These are phyloP conservation scores for Mortierella sp. DNA, from an alignment of 371 early-diverging fungal species.

Conservation along the genomic window DNA sequence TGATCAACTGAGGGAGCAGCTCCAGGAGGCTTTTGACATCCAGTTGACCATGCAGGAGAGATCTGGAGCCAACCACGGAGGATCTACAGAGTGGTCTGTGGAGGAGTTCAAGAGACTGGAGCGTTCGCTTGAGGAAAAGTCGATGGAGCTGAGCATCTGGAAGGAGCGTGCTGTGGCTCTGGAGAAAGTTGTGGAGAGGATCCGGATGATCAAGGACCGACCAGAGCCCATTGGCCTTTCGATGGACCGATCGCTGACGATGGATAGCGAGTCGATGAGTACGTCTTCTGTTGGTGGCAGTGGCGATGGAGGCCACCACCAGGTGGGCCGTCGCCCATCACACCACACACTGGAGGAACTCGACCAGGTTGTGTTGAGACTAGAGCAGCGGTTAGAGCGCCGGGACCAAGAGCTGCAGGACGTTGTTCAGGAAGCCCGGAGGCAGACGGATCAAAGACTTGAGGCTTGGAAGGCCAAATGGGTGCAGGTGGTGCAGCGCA, in stretches of 20 bases:
- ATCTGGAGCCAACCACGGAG: slow-evolving; percentile 1
- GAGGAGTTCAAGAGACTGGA: slow-evolving; percentile 31
- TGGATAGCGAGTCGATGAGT: slow-evolving; percentile 30
- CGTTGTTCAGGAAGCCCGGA: slow-evolving; percentile 47
- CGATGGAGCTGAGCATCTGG: slow-evolving; percentile 23
- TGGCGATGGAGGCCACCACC: slow-evolving; percentile 2
- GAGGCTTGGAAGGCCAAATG: slow-evolving; percentile 56
- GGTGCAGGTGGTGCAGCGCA: slow-evolving; percentile 57
- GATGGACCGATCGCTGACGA: slow-evolving; percentile 29
- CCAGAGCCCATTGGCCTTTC: slow-evolving; percentile 44
- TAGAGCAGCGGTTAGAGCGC: slow-evolving; percentile 50
- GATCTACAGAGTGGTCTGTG: slow-evolving; percentile 17
- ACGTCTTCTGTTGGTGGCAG: slow-evolving; percentile 24
- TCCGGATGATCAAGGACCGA: slow-evolving; percentile 29
- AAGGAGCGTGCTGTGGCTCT: slow-evolving; percentile 30
- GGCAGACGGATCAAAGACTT: slow-evolving; percentile 47
- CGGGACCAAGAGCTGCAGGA: slow-evolving; percentile 57
- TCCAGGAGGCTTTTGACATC: slow-evolving; percentile 34
- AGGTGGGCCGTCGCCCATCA: slow-evolving; percentile 10
- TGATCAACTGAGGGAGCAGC: slow-evolving; percentile 24
- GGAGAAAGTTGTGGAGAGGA: slow-evolving; percentile 31
- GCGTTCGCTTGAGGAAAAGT: slow-evolving; percentile 24
- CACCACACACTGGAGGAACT: slow-evolving; percentile 51
- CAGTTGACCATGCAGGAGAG: slow-evolving; percentile 23
- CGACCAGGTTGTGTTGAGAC: slow-evolving; percentile 48